A percentile compares a stretch with the other conserved stretches of the same genome.
Conservation (phyloP, 2,329 filamentous ascomycete genomes). For the Aspergillus niger region DNA sequence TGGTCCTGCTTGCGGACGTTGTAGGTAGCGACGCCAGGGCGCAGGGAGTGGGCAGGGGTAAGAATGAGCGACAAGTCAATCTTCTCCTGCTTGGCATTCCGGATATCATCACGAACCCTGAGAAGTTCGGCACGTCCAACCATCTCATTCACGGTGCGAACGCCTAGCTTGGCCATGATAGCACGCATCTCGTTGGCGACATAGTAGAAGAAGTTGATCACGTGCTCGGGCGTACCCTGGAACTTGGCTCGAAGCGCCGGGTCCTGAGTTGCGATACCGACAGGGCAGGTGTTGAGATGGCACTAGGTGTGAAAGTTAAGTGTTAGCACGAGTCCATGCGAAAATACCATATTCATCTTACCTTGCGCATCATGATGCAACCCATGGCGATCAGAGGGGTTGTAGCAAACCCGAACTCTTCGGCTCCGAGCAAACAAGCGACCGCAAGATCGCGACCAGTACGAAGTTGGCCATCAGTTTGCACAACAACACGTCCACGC, state of each 20-base stretch:
- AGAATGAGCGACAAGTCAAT: constrained; percentile 91
- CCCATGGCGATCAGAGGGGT: constrained; percentile 95
- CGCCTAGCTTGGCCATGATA: constrained; percentile 94
- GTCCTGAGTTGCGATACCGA: constrained; percentile 94
- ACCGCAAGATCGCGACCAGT: constrained; percentile 94
- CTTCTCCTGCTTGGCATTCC: constrained; percentile 85
- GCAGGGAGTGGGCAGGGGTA: constrained; percentile 92
- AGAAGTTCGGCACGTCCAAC: constrained; percentile 87
- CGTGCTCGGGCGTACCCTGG: constrained; percentile 86
- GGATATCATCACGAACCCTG: constrained; percentile 82
- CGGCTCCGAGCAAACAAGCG: constrained; percentile 91
- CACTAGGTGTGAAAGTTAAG: constrained; percentile 19
- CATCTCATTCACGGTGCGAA: constrained; percentile 97
- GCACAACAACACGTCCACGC: constrained; percentile 90
- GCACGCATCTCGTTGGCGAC: constrained; percentile 92
- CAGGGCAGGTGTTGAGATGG: constrained; percentile 74
- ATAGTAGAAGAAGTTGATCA: constrained; percentile 99
- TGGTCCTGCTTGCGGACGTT: constrained; percentile 98
- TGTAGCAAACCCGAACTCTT: constrained; percentile 96
- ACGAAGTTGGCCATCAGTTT: constrained; percentile 91
- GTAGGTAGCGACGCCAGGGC: constrained; percentile 92
- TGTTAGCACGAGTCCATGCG: neutral
- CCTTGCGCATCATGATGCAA: constrained; percentile 77
- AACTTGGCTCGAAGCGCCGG: constrained; percentile 95
- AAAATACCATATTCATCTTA: neutral